phyloP scores from a whole-genome alignment of 140 eudicot genomes.

The Oenanthe javanica region DNA sequence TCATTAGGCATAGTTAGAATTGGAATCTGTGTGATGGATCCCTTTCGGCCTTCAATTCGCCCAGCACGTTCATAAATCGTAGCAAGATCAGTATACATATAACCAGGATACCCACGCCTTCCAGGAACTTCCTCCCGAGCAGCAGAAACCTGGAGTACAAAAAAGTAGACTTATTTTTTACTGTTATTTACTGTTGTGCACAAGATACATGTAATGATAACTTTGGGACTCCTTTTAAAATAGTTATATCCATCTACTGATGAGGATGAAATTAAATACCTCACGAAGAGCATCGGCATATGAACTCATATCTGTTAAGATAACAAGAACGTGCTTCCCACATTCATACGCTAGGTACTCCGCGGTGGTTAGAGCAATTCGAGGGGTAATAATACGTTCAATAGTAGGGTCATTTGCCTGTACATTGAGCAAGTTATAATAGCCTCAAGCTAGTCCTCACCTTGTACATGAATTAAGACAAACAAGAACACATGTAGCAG shows the following conservation, averaged over 20 bases:
- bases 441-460: background rate
- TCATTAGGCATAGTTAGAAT: slow-evolving; percentile 95
- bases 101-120: slow-evolving; percentile 99
- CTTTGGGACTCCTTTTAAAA: background rate
- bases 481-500: background rate
- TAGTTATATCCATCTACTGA: background rate
- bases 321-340: slow-evolving; percentile 98
- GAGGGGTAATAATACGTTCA: slow-evolving; percentile 95
- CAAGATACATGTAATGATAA: background rate
- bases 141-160: slow-evolving; percentile 67
- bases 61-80: slow-evolving; percentile 98
- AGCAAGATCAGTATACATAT: slow-evolving; percentile 98
- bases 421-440: slow-evolving; percentile 5
- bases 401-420: slow-evolving; percentile 99
- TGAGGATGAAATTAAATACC: slow-evolving; percentile 33
- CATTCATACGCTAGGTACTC: slow-evolving; percentile 97
- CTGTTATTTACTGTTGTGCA: background rate
- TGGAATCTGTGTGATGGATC: slow-evolving; percentile 95
- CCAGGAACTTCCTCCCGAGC: slow-evolving; percentile 99
- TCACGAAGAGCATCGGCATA: slow-evolving; percentile 99
- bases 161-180: background rate
- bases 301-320: slow-evolving; percentile 96
- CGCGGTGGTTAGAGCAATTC: slow-evolving; percentile 96
- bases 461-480: background rate
- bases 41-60: slow-evolving; percentile 91